phyloP scores from a whole-genome alignment of 1,284 basidiomycete genomes.

The Exobasidium rhododendri region DNA sequence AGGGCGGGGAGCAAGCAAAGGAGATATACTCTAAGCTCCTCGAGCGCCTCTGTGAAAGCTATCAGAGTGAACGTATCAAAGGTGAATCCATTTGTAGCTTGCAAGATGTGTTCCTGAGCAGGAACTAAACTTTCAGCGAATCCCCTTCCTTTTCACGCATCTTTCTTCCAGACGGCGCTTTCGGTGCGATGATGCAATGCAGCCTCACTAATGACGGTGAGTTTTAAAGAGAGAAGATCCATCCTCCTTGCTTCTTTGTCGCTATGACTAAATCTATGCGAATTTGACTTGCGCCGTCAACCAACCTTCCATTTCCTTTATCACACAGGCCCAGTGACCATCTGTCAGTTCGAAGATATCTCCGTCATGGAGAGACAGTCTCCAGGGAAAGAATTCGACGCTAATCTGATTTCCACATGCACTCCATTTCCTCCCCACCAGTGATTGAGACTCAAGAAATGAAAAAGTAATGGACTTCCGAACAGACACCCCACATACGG shows the following conservation, averaged over 20 bases:
- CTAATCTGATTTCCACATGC: background rate
- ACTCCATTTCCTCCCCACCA: background rate
- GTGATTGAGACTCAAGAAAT: slow-evolving; percentile 11
- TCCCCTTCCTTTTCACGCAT: background rate
- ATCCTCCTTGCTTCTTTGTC: no score
- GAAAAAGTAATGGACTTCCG: background rate
- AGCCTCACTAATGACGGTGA: slow-evolving; percentile 44
- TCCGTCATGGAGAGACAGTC: background rate
- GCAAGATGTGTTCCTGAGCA: background rate
- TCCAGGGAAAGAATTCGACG: no score
- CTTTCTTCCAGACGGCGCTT: slow-evolving; percentile 33
- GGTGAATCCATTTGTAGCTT: no score
- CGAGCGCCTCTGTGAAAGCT: slow-evolving; percentile 28
- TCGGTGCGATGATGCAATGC: slow-evolving; percentile 54
- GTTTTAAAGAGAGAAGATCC: background rate
- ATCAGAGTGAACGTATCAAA: slow-evolving; percentile 32
- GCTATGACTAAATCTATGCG: no score
- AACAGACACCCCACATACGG: no score
- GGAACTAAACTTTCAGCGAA: background rate
- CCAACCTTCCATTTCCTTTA: no score
- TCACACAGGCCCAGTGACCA: slow-evolving; percentile 5
- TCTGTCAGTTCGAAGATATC: background rate
- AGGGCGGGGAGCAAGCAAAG: slow-evolving; percentile 27
- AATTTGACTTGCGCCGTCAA: no score
- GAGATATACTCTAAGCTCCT: slow-evolving; percentile 42